phyloP scores from a whole-genome alignment of 805 yeast species.

The Torulaspora franciscae region DNA sequence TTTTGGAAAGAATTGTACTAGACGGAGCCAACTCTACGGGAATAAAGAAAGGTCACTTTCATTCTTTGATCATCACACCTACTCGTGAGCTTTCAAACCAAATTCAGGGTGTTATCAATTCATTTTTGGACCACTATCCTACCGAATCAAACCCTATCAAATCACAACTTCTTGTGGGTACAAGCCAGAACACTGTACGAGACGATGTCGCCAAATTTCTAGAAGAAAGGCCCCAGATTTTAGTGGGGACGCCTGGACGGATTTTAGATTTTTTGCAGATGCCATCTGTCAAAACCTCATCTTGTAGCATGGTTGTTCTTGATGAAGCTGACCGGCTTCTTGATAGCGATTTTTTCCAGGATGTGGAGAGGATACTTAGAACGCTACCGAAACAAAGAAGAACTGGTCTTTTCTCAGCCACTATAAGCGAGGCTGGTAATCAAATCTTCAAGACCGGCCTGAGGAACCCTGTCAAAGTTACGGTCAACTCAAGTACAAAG shows the following conservation, averaged over 20 bases:
- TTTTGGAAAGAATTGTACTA: slow-evolving; percentile 56
- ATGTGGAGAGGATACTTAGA: slow-evolving; percentile 61
- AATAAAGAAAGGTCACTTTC: slow-evolving; percentile 58
- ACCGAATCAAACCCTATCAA: slow-evolving; percentile 40
- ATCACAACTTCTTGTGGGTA: slow-evolving; percentile 55
- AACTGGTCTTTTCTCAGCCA: slow-evolving; percentile 92
- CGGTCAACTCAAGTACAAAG: slow-evolving; percentile 55
- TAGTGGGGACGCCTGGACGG: slow-evolving; percentile 93
- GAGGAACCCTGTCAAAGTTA: slow-evolving; percentile 85
- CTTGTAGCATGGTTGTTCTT: slow-evolving; percentile 68
- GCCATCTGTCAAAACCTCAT: slow-evolving; percentile 53
- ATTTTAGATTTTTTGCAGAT: slow-evolving; percentile 61
- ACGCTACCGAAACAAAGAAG: slow-evolving; percentile 84
- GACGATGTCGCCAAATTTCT: slow-evolving; percentile 65
- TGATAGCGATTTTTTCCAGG: slow-evolving; percentile 68
- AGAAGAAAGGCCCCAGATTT: slow-evolving; percentile 57
- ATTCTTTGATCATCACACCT: slow-evolving; percentile 64
- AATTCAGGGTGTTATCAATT: slow-evolving; percentile 60
- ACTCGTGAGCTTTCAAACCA: slow-evolving; percentile 68
- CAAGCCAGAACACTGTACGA: slow-evolving; percentile 52
- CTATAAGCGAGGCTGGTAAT: slow-evolving; percentile 75
- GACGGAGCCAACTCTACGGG: slow-evolving; percentile 32
- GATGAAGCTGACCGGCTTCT: slow-evolving; percentile 93
- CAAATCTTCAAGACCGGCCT: slow-evolving; percentile 81
- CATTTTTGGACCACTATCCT: slow-evolving; percentile 55